These are phyloP conservation scores for Geranium brycei DNA, from an alignment of 345 rosid genomes.

Conservation along the genomic window DNA sequence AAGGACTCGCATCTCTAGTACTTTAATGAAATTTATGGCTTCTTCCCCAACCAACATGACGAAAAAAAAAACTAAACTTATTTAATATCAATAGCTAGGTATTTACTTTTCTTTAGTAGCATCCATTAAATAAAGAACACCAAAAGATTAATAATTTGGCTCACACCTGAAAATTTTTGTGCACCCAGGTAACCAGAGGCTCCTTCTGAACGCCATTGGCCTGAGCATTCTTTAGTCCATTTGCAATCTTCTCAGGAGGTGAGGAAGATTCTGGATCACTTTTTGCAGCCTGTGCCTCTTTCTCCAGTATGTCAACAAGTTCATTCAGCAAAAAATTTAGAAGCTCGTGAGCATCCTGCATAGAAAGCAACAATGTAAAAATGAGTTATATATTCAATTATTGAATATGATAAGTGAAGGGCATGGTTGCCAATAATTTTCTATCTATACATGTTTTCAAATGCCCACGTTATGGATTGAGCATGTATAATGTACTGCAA, in stretches of 20 bases:
- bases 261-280: slow-evolving; percentile 61
- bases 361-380: neutral
- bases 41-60: neutral
- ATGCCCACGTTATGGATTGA: neutral
- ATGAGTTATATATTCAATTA: neutral
- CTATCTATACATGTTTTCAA: neutral
- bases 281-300: slow-evolving; percentile 78
- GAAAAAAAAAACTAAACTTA: too few species aligned
- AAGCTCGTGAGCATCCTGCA: slow-evolving; percentile 98
- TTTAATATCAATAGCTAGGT: neutral
- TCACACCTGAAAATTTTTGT: slow-evolving; percentile 81
- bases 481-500: neutral
- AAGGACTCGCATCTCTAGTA: neutral
- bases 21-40: neutral
- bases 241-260: slow-evolving; percentile 62
- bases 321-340: slow-evolving; percentile 93
- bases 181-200: slow-evolving; percentile 97
- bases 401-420: too few species aligned
- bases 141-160: slow-evolving; percentile 1
- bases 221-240: slow-evolving; percentile 48
- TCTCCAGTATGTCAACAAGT: slow-evolving; percentile 95
- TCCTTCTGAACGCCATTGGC: slow-evolving; percentile 75
- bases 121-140: neutral
- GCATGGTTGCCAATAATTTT: too few species aligned
- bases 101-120: too few species aligned